Evolutionary conservation across 1,139 yeast genomes (phyloP).

Genomic region (Petasospora fabianii): DNA sequence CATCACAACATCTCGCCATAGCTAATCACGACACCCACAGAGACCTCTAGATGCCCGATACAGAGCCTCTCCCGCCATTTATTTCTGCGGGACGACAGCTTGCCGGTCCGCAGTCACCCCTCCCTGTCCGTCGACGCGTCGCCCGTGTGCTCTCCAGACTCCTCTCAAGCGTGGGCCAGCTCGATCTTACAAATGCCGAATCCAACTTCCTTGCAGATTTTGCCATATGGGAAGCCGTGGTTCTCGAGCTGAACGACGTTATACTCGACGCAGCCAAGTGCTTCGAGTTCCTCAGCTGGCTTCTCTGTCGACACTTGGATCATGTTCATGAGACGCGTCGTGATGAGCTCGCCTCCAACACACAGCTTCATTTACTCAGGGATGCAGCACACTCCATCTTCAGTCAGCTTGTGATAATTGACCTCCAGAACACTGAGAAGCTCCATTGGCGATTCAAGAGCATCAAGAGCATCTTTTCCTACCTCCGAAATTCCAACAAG

Average conservation of each 20-base stretch:
- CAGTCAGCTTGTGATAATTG: neutral
- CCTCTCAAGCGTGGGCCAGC: too few species aligned
- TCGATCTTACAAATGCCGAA: neutral
- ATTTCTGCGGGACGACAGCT: too few species aligned
- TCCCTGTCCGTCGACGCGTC: too few species aligned
- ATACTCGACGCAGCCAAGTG: neutral
- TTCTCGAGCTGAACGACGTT: neutral
- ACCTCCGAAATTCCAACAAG: neutral
- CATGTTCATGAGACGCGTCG: neutral
- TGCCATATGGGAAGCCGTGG: neutral
- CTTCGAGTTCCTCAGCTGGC: neutral
- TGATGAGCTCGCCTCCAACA: neutral
- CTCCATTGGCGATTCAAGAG: neutral
- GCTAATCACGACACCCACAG: neutral
- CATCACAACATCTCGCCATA: too few species aligned
- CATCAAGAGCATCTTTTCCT: neutral
- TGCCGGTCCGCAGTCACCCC: too few species aligned
- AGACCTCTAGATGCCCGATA: neutral
- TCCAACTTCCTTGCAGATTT: neutral
- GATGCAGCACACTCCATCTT: neutral
- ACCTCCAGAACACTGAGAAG: neutral
- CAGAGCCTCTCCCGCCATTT: too few species aligned
- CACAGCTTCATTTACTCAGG: neutral
- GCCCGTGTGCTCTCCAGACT: too few species aligned
- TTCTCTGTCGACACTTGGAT: neutral